These are phyloP conservation scores for Skeletonema tropicum DNA, from an alignment of 108 stramenopile species.

Conservation along the genomic window DNA sequence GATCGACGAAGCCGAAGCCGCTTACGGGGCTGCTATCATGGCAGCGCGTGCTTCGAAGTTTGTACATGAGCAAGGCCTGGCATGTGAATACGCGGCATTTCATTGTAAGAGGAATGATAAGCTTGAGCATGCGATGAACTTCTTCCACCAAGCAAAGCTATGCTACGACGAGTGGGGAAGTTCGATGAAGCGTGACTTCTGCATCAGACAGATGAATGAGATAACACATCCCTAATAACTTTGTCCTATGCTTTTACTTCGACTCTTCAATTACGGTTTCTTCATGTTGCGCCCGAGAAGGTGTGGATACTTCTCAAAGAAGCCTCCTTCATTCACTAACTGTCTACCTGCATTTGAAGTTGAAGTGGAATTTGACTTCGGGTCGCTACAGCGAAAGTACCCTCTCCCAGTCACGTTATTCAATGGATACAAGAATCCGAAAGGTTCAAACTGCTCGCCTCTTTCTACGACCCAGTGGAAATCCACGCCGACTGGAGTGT, in stretches of 20 bases:
- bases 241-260: too few relatives aligned
- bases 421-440: background rate
- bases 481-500: background rate
- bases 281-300: background rate
- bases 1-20: background rate
- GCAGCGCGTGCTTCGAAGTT: slow-evolving; percentile 1
- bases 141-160: slow-evolving; percentile 1
- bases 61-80: slow-evolving; percentile 11
- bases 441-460: background rate
- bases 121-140: background rate
- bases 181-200: background rate
- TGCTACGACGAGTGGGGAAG: slow-evolving; percentile 9
- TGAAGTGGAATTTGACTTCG: background rate
- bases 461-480: background rate
- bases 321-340: background rate
- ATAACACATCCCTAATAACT: background rate
- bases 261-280: background rate
- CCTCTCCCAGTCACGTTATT: background rate
- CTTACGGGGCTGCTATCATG: slow-evolving; percentile 6
- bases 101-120: background rate
- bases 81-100: slow-evolving; percentile 4
- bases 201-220: background rate
- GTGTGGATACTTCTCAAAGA: background rate
- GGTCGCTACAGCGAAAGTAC: background rate
- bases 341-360: background rate